These are phyloP conservation scores for Eremochloa ophiuroides DNA, from an alignment of 176 grass and related monocot genomes.

Conservation along the genomic window DNA sequence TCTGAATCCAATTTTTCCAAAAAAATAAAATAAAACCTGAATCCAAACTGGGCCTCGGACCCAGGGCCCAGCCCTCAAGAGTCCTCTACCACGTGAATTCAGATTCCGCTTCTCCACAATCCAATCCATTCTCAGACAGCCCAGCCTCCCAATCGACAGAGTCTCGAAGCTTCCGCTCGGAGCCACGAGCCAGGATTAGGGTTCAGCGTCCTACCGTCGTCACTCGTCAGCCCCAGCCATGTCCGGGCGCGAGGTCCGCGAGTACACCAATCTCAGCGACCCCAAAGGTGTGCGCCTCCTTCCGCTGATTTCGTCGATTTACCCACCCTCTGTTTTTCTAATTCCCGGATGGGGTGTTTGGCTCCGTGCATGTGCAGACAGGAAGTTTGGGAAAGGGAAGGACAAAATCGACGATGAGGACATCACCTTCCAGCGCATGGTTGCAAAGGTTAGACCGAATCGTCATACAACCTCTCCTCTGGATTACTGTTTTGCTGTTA, in stretches of 20 bases:
- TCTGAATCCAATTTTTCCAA: too few species aligned
- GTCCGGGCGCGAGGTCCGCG: constrained; percentile 92
- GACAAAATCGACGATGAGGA: constrained; percentile 97
- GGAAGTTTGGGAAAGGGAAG: constrained; percentile 91
- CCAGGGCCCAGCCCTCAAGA: neutral
- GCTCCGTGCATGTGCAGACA: constrained; percentile 45
- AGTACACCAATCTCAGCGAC: constrained; percentile 99
- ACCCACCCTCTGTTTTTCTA: too few species aligned
- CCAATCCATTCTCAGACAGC: neutral
- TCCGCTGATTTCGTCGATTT: neutral
- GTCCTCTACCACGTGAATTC: too few species aligned
- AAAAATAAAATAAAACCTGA: too few species aligned
- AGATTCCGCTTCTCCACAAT: neutral
- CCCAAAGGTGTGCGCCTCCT: constrained; percentile 65
- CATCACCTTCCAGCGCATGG: constrained; percentile 98
- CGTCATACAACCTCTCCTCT: constrained; percentile 31
- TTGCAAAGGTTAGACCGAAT: constrained; percentile 94
- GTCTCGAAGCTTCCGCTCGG: constrained; percentile 7
- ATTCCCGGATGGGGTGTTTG: neutral
- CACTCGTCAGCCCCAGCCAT: constrained; percentile 31
- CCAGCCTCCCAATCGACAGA: neutral
- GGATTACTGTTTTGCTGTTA: neutral
- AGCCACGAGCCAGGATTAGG: constrained; percentile 12
- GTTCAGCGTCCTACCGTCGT: neutral
- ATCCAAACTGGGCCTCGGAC: neutral